These are phyloP conservation scores for Fusarium denticulatum DNA, from an alignment of 2,329 filamentous ascomycete genomes.

Conservation along the genomic window DNA sequence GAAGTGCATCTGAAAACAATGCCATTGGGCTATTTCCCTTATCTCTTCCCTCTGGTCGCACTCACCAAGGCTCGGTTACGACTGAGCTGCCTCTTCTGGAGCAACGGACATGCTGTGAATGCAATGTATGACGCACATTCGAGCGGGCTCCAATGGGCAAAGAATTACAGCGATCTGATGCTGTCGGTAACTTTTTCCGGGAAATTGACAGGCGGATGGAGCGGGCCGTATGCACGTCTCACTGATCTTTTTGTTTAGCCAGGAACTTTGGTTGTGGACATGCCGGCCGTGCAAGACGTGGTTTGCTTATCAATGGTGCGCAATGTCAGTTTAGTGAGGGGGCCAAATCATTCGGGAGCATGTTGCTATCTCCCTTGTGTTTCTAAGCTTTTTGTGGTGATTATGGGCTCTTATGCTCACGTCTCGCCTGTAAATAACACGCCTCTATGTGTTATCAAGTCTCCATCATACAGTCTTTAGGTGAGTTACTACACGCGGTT, in stretches of 20 bases:
- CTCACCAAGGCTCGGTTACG: neutral
- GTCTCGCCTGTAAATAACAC: neutral
- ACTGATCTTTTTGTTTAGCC: neutral
- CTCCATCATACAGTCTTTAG: too few species aligned
- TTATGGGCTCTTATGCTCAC: neutral
- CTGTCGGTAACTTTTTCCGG: neutral
- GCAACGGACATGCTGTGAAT: neutral
- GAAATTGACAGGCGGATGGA: neutral
- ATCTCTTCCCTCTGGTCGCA: neutral
- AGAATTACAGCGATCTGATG: rapidly evolving
- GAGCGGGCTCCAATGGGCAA: neutral
- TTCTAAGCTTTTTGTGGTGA: neutral
- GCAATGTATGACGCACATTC: neutral
- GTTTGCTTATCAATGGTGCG: rapidly evolving
- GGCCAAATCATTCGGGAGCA: rapidly evolving
- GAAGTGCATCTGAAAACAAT: rapidly evolving
- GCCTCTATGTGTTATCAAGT: neutral
- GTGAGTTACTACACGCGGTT: too few species aligned
- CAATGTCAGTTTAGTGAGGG: too few species aligned
- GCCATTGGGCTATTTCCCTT: neutral
- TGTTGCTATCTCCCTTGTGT: rapidly evolving
- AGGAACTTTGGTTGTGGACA: neutral
- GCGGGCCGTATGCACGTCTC: neutral
- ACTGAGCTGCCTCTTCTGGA: neutral
- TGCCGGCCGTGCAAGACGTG: too few species aligned